Base-by-base conservation (phyloP, 208 protist species). In the Tritrichomonas musculus region DNA sequence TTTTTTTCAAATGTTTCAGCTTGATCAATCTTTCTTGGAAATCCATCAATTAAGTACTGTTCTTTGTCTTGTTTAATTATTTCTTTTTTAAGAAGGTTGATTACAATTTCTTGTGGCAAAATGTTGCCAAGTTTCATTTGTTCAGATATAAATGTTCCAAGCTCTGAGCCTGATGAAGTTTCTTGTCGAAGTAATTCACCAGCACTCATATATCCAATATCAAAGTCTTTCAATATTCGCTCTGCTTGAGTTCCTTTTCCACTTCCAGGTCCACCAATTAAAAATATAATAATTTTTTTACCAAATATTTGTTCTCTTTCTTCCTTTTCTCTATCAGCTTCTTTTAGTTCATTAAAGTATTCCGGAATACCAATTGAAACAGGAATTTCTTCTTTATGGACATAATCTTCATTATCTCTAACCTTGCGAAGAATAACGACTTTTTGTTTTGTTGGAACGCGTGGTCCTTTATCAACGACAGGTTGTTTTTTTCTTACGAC, bases 231-330 rank as follows among this genome's bases (percentile, higher is more conserved):
- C 3, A 84, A n/a, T 17, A 84, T 84, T 84, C 36, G 49, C 30
- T 84, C 73, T 53, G 73, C 17, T 84, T 84, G 73, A n/a, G 73
- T 84, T 8, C 73, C 44, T 84, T 84, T 84, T n/a, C 73, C 73
- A 53, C n/a, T 47, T 49, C 73, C 73, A 11, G 73, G 73, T 53
- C 44, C 73, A 8, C 73, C 73, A 84, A 84, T 84, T 53, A 84
- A 53, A 30, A 84, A 84, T 13, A 84, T 53, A 53, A 84, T 84
- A 13, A n/a, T 53, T 53, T 84, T 84, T 25, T 53, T n/a, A 9
- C 0, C 20, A 84, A 84, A 84, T 84, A n/a, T 9, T 53, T 84
- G 25, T 49, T 9, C 9, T 49, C 36, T 49, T 44, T 84, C 39
- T n/a, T 84, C 9, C 33, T 33, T 33, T 44, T 84, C 73, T 53